phyloP scores from a whole-genome alignment of 768 basidiomycete genomes.

The Gymnopilus junonius region DNA sequence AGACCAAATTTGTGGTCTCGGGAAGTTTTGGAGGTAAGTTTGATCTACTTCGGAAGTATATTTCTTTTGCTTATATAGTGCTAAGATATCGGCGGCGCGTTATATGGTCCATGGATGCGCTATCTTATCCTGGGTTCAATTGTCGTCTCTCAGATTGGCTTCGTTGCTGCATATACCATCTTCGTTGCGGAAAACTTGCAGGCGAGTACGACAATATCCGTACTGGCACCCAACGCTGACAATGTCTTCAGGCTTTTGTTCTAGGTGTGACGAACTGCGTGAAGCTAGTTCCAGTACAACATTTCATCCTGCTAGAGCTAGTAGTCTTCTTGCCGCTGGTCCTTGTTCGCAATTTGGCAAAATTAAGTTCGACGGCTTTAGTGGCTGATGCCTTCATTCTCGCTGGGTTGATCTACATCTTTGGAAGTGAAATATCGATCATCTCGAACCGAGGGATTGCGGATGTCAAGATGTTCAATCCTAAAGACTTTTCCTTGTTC shows the following conservation, averaged over 20 bases:
- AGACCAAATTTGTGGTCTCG: slow-evolving; percentile 85
- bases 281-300: slow-evolving; percentile 67
- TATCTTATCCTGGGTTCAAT: slow-evolving; percentile 88
- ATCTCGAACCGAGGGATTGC: slow-evolving; percentile 74
- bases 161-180: slow-evolving; percentile 90
- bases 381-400: slow-evolving; percentile 96
- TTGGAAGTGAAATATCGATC: slow-evolving; percentile 78
- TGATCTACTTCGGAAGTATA: not conserved
- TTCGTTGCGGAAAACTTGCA: slow-evolving; percentile 93
- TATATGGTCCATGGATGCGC: slow-evolving; percentile 96
- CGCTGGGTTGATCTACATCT: slow-evolving; percentile 84
- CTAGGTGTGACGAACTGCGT: slow-evolving; percentile 79
- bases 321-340: slow-evolving; percentile 89
- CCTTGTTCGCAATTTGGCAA: slow-evolving; percentile 92
- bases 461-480: slow-evolving; percentile 85
- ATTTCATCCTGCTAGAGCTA: slow-evolving; percentile 84
- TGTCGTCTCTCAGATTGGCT: slow-evolving; percentile 87
- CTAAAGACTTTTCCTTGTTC: slow-evolving; percentile 86
- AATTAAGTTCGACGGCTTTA: slow-evolving; percentile 89
- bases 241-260: slow-evolving; percentile 70
- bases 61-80: not conserved
- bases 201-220: slow-evolving; percentile 29
- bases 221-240: not conserved
- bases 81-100: slow-evolving; percentile 86
- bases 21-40: slow-evolving; percentile 90